phyloP scores from a whole-genome alignment of 176 grass and related monocot genomes.

The Melocanna baccifera region DNA sequence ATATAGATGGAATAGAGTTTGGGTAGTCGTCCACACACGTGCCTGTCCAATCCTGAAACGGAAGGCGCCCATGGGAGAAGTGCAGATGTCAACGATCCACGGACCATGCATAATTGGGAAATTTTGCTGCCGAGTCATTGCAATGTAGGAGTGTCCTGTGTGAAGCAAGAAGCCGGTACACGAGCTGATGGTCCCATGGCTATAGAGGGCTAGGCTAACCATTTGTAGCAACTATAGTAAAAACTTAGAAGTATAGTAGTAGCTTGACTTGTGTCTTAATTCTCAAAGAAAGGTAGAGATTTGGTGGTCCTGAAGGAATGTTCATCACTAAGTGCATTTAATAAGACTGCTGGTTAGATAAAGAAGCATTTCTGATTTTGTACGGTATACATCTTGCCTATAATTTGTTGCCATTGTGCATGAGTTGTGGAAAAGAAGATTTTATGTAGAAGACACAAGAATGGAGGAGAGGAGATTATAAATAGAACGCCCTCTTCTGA shows the following conservation, averaged over 20 bases:
- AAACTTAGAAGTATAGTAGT: neutral
- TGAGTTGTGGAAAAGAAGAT: neutral
- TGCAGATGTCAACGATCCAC: slow-evolving; percentile 4
- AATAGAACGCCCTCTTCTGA: neutral
- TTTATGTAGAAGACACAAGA: neutral
- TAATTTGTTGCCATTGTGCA: neutral
- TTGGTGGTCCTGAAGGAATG: slow-evolving; percentile 42
- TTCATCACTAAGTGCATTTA: slow-evolving; percentile 17
- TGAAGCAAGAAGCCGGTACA: neutral
- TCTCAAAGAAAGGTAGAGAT: neutral
- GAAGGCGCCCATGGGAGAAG: slow-evolving; percentile 7
- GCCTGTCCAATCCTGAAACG: slow-evolving; percentile 6
- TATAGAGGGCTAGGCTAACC: neutral
- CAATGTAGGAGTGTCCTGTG: neutral
- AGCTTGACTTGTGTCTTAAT: slow-evolving; percentile 4
- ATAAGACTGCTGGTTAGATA: slow-evolving; percentile 27
- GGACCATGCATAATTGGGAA: neutral
- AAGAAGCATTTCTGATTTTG: neutral
- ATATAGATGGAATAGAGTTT: neutral
- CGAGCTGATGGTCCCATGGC: slow-evolving; percentile 34
- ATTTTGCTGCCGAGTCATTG: neutral
- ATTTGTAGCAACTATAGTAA: slow-evolving; percentile 1
- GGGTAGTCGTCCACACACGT: neutral
- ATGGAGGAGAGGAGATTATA: neutral
- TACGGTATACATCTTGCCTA: neutral